Conservation (phyloP, 108 stramenopile species). For the Schizochytrium sp. region DNA sequence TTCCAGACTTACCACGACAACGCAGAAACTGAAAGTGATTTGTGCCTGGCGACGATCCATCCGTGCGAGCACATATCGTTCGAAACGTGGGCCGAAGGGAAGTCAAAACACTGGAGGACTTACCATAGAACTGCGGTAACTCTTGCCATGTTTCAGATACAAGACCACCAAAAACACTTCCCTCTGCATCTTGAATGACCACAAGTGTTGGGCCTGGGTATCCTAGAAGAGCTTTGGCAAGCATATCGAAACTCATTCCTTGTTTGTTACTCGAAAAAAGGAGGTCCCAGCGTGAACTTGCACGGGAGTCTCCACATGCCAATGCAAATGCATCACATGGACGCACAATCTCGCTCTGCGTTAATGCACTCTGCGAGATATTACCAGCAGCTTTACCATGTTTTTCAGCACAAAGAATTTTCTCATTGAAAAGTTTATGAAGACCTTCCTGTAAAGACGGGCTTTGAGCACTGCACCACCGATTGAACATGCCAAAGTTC, state of each 20-base stretch:
- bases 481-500: background rate
- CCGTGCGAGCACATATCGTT: constrained; percentile 9
- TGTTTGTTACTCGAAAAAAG: constrained; percentile 38
- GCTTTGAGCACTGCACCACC: constrained; percentile 41
- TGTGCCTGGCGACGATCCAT: constrained; percentile 32
- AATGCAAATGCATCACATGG: background rate
- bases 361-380: background rate
- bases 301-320: background rate
- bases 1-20: constrained; percentile 3
- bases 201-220: constrained; percentile 34
- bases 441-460: constrained; percentile 20
- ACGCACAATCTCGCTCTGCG: constrained; percentile 20
- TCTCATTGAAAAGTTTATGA: background rate
- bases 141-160: constrained; percentile 50
- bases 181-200: constrained; percentile 17
- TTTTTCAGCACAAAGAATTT: background rate
- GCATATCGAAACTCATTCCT: constrained; percentile 49
- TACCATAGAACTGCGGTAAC: constrained; percentile 42
- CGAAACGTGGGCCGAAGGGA: constrained; percentile 5
- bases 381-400: background rate
- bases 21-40: constrained; percentile 10
- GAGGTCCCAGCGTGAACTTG: background rate
- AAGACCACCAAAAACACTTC: constrained; percentile 35
- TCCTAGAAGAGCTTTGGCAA: constrained; percentile 3
- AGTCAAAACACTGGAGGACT: background rate